Evolutionary conservation across 2,329 filamentous ascomycete species (phyloP).

Genomic region (Arthrobotrys entomopaga): DNA sequence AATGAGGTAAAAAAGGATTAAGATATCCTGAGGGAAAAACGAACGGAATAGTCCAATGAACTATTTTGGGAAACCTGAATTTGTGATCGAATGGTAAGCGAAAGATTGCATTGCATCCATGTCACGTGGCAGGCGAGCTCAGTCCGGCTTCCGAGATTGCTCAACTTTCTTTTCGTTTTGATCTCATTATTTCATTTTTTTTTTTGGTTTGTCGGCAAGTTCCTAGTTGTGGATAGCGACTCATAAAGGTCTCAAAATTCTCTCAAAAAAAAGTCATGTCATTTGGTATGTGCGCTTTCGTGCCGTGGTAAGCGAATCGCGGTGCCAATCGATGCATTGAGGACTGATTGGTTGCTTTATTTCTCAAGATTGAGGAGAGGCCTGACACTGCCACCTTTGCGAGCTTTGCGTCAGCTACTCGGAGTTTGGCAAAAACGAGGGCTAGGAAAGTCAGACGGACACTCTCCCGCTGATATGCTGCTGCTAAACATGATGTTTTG

Average conservation of each 20-base stretch:
- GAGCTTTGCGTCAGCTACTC: constrained; percentile 40
- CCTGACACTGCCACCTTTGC: constrained; percentile 38
- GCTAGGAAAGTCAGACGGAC: constrained; percentile 10
- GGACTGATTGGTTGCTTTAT: constrained; percentile 31
- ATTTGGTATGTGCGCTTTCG: constrained; percentile 42
- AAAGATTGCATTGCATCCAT: constrained; percentile 32
- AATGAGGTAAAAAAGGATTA: too few species aligned
- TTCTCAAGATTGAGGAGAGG: constrained; percentile 31
- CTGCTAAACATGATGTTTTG: constrained; percentile 17
- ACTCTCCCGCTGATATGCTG: constrained; percentile 27
- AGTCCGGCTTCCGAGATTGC: too few species aligned
- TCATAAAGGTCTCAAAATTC: constrained; percentile 25
- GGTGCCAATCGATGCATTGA: constrained; percentile 16
- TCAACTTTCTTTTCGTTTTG: too few species aligned
- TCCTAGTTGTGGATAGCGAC: constrained; percentile 4
- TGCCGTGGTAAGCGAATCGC: constrained; percentile 52
- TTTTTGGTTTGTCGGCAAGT: neutral
- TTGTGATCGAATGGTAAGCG: constrained; percentile 37
- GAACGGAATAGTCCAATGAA: too few species aligned
- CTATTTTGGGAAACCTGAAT: constrained; percentile 6
- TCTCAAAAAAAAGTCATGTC: constrained; percentile 31
- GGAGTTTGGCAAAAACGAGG: constrained; percentile 5
- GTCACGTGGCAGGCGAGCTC: constrained; percentile 50
- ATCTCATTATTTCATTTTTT: neutral
- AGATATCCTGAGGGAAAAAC: too few species aligned